phyloP scores from a whole-genome alignment of 345 rosid genomes.

The Syzygium jambos region DNA sequence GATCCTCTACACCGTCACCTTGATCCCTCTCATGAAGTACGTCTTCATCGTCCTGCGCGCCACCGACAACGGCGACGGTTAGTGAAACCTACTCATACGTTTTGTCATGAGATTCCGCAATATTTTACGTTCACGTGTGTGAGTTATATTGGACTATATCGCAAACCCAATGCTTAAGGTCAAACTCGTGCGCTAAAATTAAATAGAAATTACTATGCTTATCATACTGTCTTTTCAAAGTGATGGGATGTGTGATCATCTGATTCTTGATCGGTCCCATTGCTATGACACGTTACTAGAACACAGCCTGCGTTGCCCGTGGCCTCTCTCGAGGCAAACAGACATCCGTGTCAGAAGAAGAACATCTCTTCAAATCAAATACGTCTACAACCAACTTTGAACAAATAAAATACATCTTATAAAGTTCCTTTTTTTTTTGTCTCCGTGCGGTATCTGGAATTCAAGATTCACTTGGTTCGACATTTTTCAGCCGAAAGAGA shows the following conservation, averaged over 20 bases:
- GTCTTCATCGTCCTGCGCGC: slow-evolving; percentile 45
- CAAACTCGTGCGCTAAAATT: background rate
- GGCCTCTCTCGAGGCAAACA: background rate
- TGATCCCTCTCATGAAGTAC: slow-evolving; percentile 45
- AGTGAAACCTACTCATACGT: background rate
- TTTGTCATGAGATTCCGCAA: background rate
- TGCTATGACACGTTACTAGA: background rate
- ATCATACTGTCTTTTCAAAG: background rate
- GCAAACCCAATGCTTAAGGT: background rate
- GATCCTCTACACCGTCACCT: slow-evolving; percentile 42
- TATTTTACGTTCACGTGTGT: background rate
- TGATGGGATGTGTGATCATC: background rate
- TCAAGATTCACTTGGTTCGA: background rate
- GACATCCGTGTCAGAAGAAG: background rate
- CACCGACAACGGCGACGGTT: slow-evolving; percentile 53
- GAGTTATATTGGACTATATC: background rate
- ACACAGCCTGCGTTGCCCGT: background rate
- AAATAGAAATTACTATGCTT: background rate
- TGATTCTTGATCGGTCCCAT: background rate
- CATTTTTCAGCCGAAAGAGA: background rate
- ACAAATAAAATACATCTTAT: background rate
- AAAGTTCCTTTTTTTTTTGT: background rate
- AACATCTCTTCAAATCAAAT: background rate
- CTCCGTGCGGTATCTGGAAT: background rate
- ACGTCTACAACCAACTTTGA: background rate